Evolutionary conservation across 495 filamentous ascomycete genomes (phyloP), one percentile per base, ranked within the genome.

Genomic region (Cercophora samala): DNA sequence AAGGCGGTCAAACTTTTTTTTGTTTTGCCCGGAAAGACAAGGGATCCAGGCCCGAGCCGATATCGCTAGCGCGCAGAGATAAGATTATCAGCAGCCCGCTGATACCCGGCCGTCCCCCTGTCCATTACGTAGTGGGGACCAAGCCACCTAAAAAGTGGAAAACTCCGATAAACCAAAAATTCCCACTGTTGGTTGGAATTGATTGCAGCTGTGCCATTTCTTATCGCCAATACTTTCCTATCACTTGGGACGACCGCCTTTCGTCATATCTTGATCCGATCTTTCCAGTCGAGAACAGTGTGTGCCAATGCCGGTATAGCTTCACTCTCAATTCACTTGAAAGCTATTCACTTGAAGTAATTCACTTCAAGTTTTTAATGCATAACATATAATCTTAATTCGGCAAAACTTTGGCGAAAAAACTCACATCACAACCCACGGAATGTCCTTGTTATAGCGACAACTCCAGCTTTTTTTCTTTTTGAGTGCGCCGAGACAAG

Each of bases 401-500:
- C 37, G 9, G 37, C 37, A 46, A 46, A 4, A 13, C 13, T 46
- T 46, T 46, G 37, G 37, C 37, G 37, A 56, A 19, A 56, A 15
- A 19, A 5, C 13, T 18, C 8, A 23, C 22, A 54, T 22, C 8
- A 22, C 19, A 24, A 24, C 15, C 60, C 53, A 26, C 67, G 73
- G 66, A 58, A 73, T 75, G 73, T 71, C 26, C 32, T 70, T 65
- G 62, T 71, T 65, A 64, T 71, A 71, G 61, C 62, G 6, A 65
- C 26, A n/a, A 37, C 6, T 29, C 58, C 21, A 42, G 55, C 17
- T 54, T 58, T 24, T 61, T n/a, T 18, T 13, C 5, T 53, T 32
- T n/a, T 26, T 5, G 13, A 17, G 46, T 21, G 51, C 21, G 25
- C 6, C 29, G 52, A 15, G 54, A 6, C 46, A 25, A n/a, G 21